Percentiles rank a stretch among this genome's conserved stretches.
phyloP scores from a whole-genome alignment of 1,284 basidiomycete genomes.

The Ceraceosorus guamensis region DNA sequence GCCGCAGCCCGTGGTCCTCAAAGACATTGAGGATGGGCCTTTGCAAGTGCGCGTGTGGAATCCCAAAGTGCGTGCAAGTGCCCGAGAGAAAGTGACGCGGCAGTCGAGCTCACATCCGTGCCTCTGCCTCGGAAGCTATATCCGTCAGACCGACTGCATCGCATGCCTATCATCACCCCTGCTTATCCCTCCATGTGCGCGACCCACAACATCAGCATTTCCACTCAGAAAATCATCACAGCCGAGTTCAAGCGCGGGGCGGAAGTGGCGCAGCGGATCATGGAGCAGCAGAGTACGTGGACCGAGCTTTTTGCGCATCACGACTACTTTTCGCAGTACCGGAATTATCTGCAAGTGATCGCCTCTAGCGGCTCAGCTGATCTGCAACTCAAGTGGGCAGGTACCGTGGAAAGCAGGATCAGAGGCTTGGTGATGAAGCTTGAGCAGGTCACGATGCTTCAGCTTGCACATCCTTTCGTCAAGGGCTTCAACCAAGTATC shows the following conservation, averaged over 20 bases:
- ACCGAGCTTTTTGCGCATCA: slow-evolving; percentile 71
- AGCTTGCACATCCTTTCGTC: slow-evolving; percentile 87
- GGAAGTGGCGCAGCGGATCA: slow-evolving; percentile 85
- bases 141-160: slow-evolving; percentile 81
- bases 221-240: slow-evolving; percentile 93
- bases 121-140: slow-evolving; percentile 61
- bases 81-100: background rate
- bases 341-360: slow-evolving; percentile 96
- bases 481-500: slow-evolving; percentile 85
- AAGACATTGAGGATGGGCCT: slow-evolving; percentile 84
- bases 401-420: slow-evolving; percentile 93
- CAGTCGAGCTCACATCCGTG: background rate
- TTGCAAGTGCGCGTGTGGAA: slow-evolving; percentile 95
- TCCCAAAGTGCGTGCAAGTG: slow-evolving; percentile 62
- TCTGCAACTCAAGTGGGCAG: slow-evolving; percentile 89
- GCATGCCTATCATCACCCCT: slow-evolving; percentile 99
- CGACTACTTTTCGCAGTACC: slow-evolving; percentile 95
- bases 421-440: slow-evolving; percentile 95
- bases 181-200: slow-evolving; percentile 99
- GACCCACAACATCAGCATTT: slow-evolving; percentile 93
- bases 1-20: slow-evolving; percentile 93
- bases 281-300: slow-evolving; percentile 78
- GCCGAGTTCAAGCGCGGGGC: slow-evolving; percentile 91
- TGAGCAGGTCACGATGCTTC: slow-evolving; percentile 84
- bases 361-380: slow-evolving; percentile 74